Percentiles rank a stretch among this genome's conserved stretches.
Conservation (phyloP, 768 basidiomycete species). For the Russula earlei region DNA sequence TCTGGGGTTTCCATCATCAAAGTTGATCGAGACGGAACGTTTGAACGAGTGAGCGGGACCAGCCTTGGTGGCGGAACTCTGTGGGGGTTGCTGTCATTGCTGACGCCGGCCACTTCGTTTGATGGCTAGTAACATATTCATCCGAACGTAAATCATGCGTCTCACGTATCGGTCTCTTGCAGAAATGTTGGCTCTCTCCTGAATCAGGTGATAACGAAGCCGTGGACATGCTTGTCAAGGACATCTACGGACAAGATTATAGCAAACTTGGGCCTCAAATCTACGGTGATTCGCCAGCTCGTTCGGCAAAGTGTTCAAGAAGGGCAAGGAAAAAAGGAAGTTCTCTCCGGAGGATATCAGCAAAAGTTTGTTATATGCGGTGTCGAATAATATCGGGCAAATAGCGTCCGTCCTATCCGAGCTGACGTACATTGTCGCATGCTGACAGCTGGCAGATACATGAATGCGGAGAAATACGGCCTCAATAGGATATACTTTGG, state of each 20-base stretch:
- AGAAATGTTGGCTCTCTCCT: slow-evolving; percentile 96
- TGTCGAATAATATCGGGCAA: slow-evolving; percentile 99
- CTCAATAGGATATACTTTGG: slow-evolving; percentile 97
- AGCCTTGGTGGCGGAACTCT: slow-evolving; percentile 95
- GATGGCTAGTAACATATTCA: slow-evolving; percentile 67
- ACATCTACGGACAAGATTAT: slow-evolving; percentile 99
- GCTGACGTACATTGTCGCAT: not conserved
- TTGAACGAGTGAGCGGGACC: slow-evolving; percentile 95
- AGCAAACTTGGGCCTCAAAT: slow-evolving; percentile 90
- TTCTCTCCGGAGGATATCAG: slow-evolving; percentile 93
- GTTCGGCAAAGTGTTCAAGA: slow-evolving; percentile 97
- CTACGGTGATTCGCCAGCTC: slow-evolving; percentile 96
- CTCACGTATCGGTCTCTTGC: slow-evolving; percentile 16
- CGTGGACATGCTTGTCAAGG: slow-evolving; percentile 98
- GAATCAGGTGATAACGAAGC: slow-evolving; percentile 88
- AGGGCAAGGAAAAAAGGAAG: slow-evolving; percentile 64
- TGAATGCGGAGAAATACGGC: slow-evolving; percentile 99
- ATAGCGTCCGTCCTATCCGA: slow-evolving; percentile 73
- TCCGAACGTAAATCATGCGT: not conserved
- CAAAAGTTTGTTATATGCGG: slow-evolving; percentile 86
- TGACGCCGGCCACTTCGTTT: slow-evolving; percentile 92
- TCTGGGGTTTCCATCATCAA: slow-evolving; percentile 97
- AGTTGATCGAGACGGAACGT: slow-evolving; percentile 90
- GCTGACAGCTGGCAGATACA: slow-evolving; percentile 56
- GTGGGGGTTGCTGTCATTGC: slow-evolving; percentile 88